Evolutionary conservation across 768 basidiomycete species (phyloP).

Genomic region (Amanita exitialis): DNA sequence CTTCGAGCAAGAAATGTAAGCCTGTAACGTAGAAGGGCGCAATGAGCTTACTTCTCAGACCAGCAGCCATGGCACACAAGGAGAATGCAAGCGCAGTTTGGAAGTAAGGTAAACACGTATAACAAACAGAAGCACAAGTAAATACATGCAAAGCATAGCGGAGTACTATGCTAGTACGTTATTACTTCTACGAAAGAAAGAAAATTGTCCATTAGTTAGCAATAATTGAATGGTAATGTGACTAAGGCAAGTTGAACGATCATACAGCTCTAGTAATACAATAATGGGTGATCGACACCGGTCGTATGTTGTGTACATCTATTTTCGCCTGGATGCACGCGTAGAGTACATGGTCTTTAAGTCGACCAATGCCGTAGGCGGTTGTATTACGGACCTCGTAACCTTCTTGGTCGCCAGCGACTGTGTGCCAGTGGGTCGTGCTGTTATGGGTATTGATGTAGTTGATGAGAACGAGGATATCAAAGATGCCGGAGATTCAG

Average conservation of each 20-base stretch:
- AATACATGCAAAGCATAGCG: not conserved
- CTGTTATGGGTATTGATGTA: slow-evolving; percentile 13
- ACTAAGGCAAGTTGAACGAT: not conserved
- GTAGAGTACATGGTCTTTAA: slow-evolving; percentile 1
- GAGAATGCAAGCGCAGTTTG: not conserved
- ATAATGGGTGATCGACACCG: too few relatives aligned
- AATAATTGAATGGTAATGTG: too few relatives aligned
- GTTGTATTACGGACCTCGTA: not conserved
- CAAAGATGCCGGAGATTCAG: slow-evolving; percentile 26
- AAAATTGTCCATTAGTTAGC: not conserved
- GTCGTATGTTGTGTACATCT: not conserved
- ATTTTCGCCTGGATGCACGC: slow-evolving; percentile 3
- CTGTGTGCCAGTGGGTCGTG: not conserved
- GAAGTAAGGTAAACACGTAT: not conserved
- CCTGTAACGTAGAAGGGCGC: not conserved
- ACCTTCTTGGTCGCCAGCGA: not conserved
- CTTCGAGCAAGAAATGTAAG: slow-evolving; percentile 27
- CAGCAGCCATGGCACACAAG: slow-evolving; percentile 41
- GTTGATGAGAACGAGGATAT: slow-evolving; percentile 29
- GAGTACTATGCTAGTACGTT: not conserved
- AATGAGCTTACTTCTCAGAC: slow-evolving; percentile 52
- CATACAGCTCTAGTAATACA: slow-evolving; percentile 2
- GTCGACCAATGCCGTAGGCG: not conserved
- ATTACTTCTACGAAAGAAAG: not conserved
- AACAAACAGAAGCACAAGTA: not conserved